Evolutionary conservation across 768 basidiomycete species (phyloP).

Genomic region (Ramaria sp.): DNA sequence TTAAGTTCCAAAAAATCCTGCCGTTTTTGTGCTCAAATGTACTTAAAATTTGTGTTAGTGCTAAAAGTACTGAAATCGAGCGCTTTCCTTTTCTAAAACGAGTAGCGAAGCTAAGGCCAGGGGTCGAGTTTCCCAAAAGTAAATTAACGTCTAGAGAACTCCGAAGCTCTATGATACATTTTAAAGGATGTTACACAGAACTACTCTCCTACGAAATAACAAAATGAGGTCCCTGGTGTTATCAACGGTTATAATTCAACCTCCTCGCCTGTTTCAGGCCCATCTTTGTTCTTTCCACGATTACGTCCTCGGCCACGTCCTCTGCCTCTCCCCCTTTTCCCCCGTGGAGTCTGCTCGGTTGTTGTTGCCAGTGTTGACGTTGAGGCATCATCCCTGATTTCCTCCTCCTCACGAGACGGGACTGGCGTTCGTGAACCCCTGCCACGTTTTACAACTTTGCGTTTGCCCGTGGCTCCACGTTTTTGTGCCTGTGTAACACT

Average conservation of each 20-base stretch:
- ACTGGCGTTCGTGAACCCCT: too few species aligned
- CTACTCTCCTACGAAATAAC: too few species aligned
- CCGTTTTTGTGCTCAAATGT: too few species aligned
- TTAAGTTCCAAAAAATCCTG: too few species aligned
- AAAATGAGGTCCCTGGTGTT: too few species aligned
- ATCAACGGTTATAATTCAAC: not conserved
- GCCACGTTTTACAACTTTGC: not conserved
- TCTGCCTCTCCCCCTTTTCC: slow-evolving; percentile 22
- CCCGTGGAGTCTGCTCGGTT: slow-evolving; percentile 16
- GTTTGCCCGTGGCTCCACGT: not conserved
- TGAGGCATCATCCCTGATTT: slow-evolving; percentile 20
- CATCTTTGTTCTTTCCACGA: not conserved
- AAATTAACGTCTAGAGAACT: slow-evolving; percentile 1
- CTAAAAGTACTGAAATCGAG: too few species aligned
- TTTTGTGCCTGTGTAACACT: too few species aligned
- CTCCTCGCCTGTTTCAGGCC: not conserved
- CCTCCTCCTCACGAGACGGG: slow-evolving; percentile 22
- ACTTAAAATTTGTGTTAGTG: too few species aligned
- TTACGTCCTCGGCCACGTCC: slow-evolving; percentile 2
- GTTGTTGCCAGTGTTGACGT: slow-evolving; percentile 13
- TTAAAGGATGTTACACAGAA: too few species aligned
- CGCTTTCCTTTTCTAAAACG: too few species aligned
- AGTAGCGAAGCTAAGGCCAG: too few species aligned
- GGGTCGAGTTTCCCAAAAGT: too few species aligned
- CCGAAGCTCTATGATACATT: not conserved